Evolutionary conservation across 371 early-diverging fungal species (phyloP), one percentile per base, ranked within the genome.

Genomic region (Mortierella polycephala): DNA sequence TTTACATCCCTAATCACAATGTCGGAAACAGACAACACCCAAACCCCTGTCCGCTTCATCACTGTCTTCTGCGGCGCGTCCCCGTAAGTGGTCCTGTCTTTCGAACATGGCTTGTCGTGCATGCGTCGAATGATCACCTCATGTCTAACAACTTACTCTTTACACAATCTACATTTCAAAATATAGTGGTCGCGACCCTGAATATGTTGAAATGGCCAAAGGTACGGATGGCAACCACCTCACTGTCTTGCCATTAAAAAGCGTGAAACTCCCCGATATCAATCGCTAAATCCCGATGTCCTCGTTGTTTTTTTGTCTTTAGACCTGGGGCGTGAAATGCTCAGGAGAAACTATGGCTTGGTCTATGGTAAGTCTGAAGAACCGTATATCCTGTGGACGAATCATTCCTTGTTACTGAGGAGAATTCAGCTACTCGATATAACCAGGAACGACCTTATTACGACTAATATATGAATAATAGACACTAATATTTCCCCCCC

Each of bases 11-110:
- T 20, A 18, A 39, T 18, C 49, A 53, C 37, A 23, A 76, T 76
- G 67, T 16, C 71, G 44, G 63, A 67, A 23, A 41, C 30, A 14
- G 49, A 21, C 58, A 40, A 65, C 13, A 64, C 52, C 13, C 42
- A 54, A 47, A 72, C 60, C 42, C 80, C 83, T 8, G 84, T 86
- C 16, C 83, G 85, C 53, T 84, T 82, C 64, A 82, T 93, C 14
- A 93, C 94, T 67, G 94, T 95, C 10, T 95, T 92, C 75, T 95
- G 95, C 75, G 95, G 91, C 14, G 86, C 92, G 2, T 64, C 72
- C 18, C 82, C 81, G 74, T 82, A 67, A 60, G 80, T 77, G 12
- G 67, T 64, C 59, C 71, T 77, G 2, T 7, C 8, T 46, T 30
- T 6, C n/a, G 23, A 8, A 21, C 37, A 5, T 37, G n/a, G 20